phyloP scores from a whole-genome alignment of 371 early-diverging fungal species.

The Apophysomyces ossiformis region DNA sequence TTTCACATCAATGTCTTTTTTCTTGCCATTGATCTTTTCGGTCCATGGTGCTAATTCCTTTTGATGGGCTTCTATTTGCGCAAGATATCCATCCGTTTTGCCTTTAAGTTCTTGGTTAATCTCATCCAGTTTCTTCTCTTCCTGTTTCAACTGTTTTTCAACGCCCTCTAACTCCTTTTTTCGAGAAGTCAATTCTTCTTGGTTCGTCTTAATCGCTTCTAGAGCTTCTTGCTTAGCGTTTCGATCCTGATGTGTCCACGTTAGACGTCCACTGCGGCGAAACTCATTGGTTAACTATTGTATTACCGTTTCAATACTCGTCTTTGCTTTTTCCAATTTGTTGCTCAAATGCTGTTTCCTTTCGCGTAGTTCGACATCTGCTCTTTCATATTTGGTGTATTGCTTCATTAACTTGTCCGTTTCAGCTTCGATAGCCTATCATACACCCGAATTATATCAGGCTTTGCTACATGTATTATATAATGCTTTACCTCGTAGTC shows the following conservation, averaged over 20 bases:
- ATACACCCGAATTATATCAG: no score
- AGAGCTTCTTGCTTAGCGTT: constrained; percentile 50
- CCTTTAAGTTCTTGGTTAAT: constrained; percentile 83
- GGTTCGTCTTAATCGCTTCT: constrained; percentile 57
- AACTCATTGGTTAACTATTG: not conserved
- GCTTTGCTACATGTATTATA: not conserved
- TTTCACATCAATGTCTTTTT: constrained; percentile 77
- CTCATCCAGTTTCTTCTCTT: constrained; percentile 75
- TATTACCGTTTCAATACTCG: constrained; percentile 62
- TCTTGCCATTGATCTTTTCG: constrained; percentile 74
- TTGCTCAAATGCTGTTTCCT: constrained; percentile 77
- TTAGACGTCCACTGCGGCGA: not conserved
- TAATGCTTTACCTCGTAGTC: constrained; percentile 62
- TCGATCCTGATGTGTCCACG: constrained; percentile 46
- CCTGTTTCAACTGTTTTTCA: constrained; percentile 62
- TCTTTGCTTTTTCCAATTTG: constrained; percentile 73
- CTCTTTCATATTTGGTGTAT: constrained; percentile 77
- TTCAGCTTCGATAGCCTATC: constrained; percentile 58
- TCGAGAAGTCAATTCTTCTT: constrained; percentile 57
- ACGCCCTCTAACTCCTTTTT: constrained; percentile 64
- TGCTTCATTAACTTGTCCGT: constrained; percentile 60
- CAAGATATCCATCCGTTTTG: constrained; percentile 76
- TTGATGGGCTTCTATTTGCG: constrained; percentile 78
- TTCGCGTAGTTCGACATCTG: constrained; percentile 79
- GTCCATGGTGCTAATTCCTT: constrained; percentile 85